Evolutionary conservation across 805 yeast genomes (phyloP).

Genomic region (Candida ficus): DNA sequence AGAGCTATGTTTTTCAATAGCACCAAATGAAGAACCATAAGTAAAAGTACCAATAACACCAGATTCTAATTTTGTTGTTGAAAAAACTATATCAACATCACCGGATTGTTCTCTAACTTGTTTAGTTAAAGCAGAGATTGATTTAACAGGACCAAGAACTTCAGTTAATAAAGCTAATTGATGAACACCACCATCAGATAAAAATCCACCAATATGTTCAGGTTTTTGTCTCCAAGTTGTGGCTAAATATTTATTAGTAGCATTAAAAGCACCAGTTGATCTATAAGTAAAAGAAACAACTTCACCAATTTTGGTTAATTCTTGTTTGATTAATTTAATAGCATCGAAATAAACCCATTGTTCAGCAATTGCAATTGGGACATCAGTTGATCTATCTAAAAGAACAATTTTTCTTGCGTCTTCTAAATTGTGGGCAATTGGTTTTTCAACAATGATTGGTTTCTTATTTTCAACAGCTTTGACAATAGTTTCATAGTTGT

Average conservation of each 20-base stretch:
- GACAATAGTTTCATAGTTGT: slow-evolving; percentile 62
- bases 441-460: slow-evolving; percentile 83
- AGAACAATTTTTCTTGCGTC: slow-evolving; percentile 80
- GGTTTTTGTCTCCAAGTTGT: slow-evolving; percentile 90
- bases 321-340: slow-evolving; percentile 47
- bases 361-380: slow-evolving; percentile 77
- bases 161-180: slow-evolving; percentile 84
- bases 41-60: slow-evolving; percentile 51
- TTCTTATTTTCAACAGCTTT: slow-evolving; percentile 69
- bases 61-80: slow-evolving; percentile 72
- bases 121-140: slow-evolving; percentile 69
- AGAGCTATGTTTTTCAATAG: slow-evolving; percentile 60
- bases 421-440: slow-evolving; percentile 78
- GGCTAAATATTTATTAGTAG: slow-evolving; percentile 50
- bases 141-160: slow-evolving; percentile 67
- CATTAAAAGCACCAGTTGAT: slow-evolving; percentile 69
- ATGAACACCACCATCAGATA: slow-evolving; percentile 96
- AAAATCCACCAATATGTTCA: slow-evolving; percentile 86
- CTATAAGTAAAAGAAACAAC: slow-evolving; percentile 63
- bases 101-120: slow-evolving; percentile 79
- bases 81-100: slow-evolving; percentile 71
- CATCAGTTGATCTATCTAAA: slow-evolving; percentile 51
- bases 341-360: slow-evolving; percentile 77
- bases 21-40: slow-evolving; percentile 51
- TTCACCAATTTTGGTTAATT: slow-evolving; percentile 68